Conservation (phyloP, 108 stramenopile species). For the Discostella stelligeroides region DNA sequence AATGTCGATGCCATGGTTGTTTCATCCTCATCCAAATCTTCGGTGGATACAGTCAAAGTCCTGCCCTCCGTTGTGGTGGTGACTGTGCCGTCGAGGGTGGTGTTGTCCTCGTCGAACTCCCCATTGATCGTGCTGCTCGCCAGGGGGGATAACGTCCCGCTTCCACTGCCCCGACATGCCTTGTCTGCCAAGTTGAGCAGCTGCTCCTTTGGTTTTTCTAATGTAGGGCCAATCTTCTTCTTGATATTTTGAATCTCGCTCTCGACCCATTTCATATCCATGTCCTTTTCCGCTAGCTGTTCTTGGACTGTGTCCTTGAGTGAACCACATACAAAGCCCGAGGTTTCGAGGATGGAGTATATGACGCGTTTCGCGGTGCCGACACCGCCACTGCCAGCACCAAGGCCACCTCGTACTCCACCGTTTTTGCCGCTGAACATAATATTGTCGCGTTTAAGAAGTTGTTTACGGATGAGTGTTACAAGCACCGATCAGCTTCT, state of each 20-base stretch:
- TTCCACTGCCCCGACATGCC: neutral
- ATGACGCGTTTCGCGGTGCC: conserved; percentile 31
- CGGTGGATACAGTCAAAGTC: neutral
- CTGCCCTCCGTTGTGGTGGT: neutral
- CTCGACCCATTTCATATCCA: conserved; percentile 37
- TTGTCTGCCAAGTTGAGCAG: conserved; percentile 21
- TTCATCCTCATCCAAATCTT: conserved; percentile 11
- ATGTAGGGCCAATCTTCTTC: conserved; percentile 13
- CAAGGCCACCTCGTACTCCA: too few species aligned
- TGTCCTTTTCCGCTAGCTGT: conserved; percentile 29
- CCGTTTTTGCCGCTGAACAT: too few species aligned
- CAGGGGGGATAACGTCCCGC: neutral
- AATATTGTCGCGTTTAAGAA: too few species aligned
- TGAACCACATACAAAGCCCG: conserved; percentile 43
- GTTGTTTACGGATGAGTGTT: too few species aligned
- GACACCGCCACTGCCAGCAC: conserved; percentile 5
- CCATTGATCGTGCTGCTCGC: conserved; percentile 11
- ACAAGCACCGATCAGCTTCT: too few species aligned
- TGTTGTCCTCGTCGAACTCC: conserved; percentile 5
- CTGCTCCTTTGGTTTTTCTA: conserved; percentile 20
- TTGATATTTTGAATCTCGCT: conserved; percentile 28
- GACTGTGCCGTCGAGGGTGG: conserved; percentile 8
- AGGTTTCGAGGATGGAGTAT: conserved; percentile 35
- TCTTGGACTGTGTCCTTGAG: conserved; percentile 37
- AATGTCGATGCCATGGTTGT: conserved; percentile 3